These are phyloP conservation scores for Rhytidiadelphus loreus DNA, from an alignment of 225 moss, liverwort and hornwort species.

Conservation along the genomic window DNA sequence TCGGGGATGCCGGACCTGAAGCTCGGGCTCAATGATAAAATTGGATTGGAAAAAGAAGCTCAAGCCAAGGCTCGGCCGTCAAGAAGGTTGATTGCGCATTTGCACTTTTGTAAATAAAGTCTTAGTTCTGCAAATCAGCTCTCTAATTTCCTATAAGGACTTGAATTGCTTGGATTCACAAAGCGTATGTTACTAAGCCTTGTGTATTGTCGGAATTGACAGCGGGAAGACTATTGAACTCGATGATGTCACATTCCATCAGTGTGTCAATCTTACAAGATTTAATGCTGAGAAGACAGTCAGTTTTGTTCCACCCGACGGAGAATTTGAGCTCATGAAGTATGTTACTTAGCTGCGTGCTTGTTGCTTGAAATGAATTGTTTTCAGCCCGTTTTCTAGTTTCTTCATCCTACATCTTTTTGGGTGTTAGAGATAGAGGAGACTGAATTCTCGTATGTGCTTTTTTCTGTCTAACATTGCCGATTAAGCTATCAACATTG, in stretches of 20 bases:
- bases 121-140: background rate
- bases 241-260: slow-evolving; percentile 63
- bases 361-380: background rate
- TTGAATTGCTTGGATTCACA: background rate
- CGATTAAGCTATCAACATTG: background rate
- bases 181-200: background rate
- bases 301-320: slow-evolving; percentile 61
- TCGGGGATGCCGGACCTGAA: slow-evolving; percentile 66
- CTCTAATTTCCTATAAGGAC: background rate
- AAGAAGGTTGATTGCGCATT: slow-evolving; percentile 27
- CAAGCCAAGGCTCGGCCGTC: slow-evolving; percentile 59
- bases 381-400: background rate
- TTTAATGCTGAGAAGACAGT: slow-evolving; percentile 62
- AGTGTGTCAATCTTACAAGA: slow-evolving; percentile 58
- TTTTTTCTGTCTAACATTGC: background rate
- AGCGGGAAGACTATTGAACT: slow-evolving; percentile 67
- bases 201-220: background rate
- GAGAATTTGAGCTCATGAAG: slow-evolving; percentile 69
- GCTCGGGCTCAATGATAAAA: slow-evolving; percentile 62
- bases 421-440: background rate
- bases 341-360: background rate
- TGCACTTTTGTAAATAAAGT: background rate
- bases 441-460: background rate
- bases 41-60: slow-evolving; percentile 63
- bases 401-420: background rate